These are phyloP conservation scores for Dipteronia dyeriana DNA, from an alignment of 345 rosid species.

Conservation along the genomic window DNA sequence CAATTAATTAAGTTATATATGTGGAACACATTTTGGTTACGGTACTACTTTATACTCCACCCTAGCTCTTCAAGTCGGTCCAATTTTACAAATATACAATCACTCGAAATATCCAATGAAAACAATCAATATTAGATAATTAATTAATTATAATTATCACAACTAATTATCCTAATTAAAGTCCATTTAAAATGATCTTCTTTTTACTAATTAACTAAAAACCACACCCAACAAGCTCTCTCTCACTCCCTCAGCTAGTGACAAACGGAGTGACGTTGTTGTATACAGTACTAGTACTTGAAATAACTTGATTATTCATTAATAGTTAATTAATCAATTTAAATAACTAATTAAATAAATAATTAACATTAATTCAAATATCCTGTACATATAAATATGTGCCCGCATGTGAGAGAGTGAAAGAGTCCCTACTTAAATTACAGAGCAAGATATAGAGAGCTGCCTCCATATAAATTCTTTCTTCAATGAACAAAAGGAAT, in stretches of 20 bases:
- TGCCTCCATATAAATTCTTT: conserved; percentile 18
- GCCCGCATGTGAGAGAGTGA: neutral
- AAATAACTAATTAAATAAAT: neutral
- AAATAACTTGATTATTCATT: neutral
- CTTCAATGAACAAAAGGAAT: conserved; percentile 36
- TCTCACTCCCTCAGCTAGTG: conserved; percentile 3
- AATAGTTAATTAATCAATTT: neutral
- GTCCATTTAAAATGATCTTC: conserved; percentile 8
- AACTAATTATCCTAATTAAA: conserved; percentile 14
- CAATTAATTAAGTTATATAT: neutral
- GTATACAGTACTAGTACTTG: neutral
- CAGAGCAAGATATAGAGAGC: neutral
- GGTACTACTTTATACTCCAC: conserved; percentile 24
- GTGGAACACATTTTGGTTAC: conserved; percentile 36
- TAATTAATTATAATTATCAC: neutral
- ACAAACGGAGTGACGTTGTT: conserved; percentile 25
- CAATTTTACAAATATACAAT: conserved; percentile 22
- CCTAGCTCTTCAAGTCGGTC: conserved; percentile 16
- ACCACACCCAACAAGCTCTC: conserved; percentile 15
- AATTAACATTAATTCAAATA: too few relatives aligned
- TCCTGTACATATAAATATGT: neutral
- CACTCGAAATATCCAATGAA: neutral
- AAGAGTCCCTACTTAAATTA: conserved; percentile 24
- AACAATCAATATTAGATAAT: neutral
- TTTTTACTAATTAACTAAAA: neutral